Evolutionary conservation across 1,139 yeast genomes (phyloP), one percentile per base, ranked within the genome.

Genomic region (Geotrichum klebahnii): DNA sequence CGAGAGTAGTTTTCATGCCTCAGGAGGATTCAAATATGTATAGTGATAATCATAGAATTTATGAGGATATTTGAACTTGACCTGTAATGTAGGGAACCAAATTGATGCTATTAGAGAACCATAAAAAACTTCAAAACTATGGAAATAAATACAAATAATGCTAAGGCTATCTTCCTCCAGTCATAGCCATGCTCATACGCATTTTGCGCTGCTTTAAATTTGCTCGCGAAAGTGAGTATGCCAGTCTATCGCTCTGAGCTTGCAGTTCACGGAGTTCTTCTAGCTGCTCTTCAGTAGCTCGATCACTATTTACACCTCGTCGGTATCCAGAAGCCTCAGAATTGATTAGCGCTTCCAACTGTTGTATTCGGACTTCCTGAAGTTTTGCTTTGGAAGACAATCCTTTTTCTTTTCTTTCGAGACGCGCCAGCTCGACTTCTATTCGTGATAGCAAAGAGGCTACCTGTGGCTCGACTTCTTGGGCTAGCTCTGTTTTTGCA

Each of bases 241-340:
- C 62, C 46, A 75, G 59, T 32, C 69, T 60, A 43, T 71, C 74
- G 48, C 67, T 67, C 55, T 66, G 66, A 40, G 60, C 57, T 51
- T 67, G 68, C 41, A 75, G 59, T 44, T 61, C 61, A 53, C 66
- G 66, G 49, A 73, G 55, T 44, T 59, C 62, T 17, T 67, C 70
- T 51, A 71, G 41, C 51, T 73, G 73, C 44, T 66, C 71, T 3
- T 62, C 64, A 0, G 72, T 63, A 1, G 70, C 61, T 3, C 29
- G 29, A 26, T 26, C 64, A 58, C 4, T 22, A 29, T 8, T 45
- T 19, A n/a, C n/a, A 26, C 26, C 32, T n/a, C 19, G 60, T 62
- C 65, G 20, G 35, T 33, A 17, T 9, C 34, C 23, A 9, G 50
- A 32, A 19, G 41, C 16, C n/a, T 26, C 34, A 17, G 39, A 38